Conservation (phyloP, 371 early-diverging fungal genomes). For the Mucor saturninus region DNA sequence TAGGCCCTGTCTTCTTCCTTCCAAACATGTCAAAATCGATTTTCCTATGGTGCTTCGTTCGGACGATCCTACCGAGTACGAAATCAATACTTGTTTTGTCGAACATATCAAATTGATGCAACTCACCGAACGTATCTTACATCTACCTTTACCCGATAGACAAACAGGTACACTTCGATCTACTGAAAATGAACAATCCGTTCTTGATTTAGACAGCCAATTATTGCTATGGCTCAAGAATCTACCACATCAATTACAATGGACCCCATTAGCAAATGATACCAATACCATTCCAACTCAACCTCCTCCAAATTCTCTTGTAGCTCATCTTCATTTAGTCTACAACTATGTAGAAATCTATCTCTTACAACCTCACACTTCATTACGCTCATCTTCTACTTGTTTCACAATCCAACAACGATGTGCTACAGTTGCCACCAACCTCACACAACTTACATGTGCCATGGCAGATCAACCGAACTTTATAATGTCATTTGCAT, state of each 20-base stretch:
- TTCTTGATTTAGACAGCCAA: conserved; percentile 27
- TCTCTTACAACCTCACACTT: conserved; percentile 10
- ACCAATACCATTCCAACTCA: conserved; percentile 27
- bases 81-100: conserved; percentile 34
- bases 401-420: conserved; percentile 27
- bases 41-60: conserved; percentile 32
- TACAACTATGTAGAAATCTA: conserved; percentile 30
- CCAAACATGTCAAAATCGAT: conserved; percentile 29
- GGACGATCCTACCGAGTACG: conserved; percentile 31
- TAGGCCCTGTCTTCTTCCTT: conserved; percentile 26
- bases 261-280: conserved; percentile 27
- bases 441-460: conserved; percentile 26
- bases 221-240: conserved; percentile 23
- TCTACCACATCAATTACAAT: conserved; percentile 32
- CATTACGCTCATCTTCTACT: conserved; percentile 3
- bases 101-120: conserved; percentile 37
- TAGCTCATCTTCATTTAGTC: conserved; percentile 30
- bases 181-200: conserved; percentile 25
- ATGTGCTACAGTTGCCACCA: conserved; percentile 23
- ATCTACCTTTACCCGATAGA: conserved; percentile 25
- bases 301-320: conserved; percentile 36
- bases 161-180: conserved; percentile 19
- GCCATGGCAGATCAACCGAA: conserved; percentile 25
- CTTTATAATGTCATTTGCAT: conserved; percentile 21
- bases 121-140: conserved; percentile 27